Evolutionary conservation across 495 filamentous ascomycete species (phyloP), one percentile per base, ranked within the genome.

Genomic region (Neurospora sp.): DNA sequence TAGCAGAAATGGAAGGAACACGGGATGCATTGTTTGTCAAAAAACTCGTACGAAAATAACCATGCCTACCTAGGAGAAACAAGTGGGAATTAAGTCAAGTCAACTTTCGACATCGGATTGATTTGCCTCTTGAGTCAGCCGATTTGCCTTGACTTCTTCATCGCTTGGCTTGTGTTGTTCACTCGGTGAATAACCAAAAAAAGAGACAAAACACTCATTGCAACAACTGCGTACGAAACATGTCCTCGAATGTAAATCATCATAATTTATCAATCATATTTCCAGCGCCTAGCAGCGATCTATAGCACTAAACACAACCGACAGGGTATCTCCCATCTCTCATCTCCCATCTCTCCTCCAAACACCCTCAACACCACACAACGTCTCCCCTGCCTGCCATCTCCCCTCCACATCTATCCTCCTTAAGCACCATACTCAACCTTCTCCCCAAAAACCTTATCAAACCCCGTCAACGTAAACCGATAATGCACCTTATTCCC

Each of bases 401-500:
- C 22, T 48, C 20, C n/a, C 44, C 5, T 31, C n/a, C 44, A 9
- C 44, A 59, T 40, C n/a, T 3, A 11, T 35, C 31, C 31, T 35
- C 31, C 53, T 31, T 9, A 66, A 71, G 27, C 39, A 35, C 39
- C 38, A 31, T 38, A 66, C 53, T 66, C 53, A 35, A 66, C 27
- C 31, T 22, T 73, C n/a, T 22, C 71, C n/a, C 71, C 76, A 77
- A 83, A 84, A 3, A 69, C 79, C 80, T 87, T 85, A 61, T 87
- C 82, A 72, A 85, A 87, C 12, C 80, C 84, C 3, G 82, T 81
- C 80, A 88, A 72, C 0, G 86, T 87, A 77, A 87, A 86, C n/a
- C 86, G 74, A 72, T 88, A 88, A 72, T 82, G 75, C 2, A 85
- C 83, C 74, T 92, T 86, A 70, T 90, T 91, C 4, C 53, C 53